Evolutionary conservation across 2,329 filamentous ascomycete genomes (phyloP).

Genomic region (Emergomyces orientalis): DNA sequence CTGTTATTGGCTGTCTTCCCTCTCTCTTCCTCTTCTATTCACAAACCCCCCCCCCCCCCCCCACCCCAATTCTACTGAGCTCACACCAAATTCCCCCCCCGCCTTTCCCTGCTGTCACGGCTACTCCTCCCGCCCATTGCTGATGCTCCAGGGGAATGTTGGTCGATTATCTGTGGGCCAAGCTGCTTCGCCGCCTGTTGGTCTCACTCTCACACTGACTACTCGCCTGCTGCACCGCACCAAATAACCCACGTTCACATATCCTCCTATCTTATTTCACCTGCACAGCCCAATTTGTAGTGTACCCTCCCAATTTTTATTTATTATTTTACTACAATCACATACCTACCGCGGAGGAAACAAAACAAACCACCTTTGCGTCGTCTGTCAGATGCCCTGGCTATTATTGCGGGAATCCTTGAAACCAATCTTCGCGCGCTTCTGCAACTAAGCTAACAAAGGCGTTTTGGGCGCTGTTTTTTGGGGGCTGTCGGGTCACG

Average conservation of each 20-base stretch:
- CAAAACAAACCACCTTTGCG: background rate
- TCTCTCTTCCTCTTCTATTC: too few relatives aligned
- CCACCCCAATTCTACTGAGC: too few relatives aligned
- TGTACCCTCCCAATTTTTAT: background rate
- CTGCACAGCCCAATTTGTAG: background rate
- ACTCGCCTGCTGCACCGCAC: background rate
- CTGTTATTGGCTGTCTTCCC: too few relatives aligned
- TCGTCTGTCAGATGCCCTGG: background rate
- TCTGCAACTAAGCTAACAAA: background rate
- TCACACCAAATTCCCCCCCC: background rate
- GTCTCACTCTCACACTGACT: slow-evolving; percentile 25
- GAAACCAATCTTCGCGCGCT: background rate
- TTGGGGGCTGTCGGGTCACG: background rate
- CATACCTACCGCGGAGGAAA: background rate
- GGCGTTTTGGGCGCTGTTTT: slow-evolving; percentile 1
- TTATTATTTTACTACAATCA: background rate
- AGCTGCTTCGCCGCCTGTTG: slow-evolving; percentile 29
- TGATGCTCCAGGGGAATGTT: slow-evolving; percentile 10
- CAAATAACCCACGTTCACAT: background rate
- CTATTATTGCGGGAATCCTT: background rate
- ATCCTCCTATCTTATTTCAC: background rate
- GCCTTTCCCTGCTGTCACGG: background rate
- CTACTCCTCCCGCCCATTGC: background rate
- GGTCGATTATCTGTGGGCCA: slow-evolving; percentile 20
- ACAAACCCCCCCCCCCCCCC: too few relatives aligned